Conservation (phyloP, 2,329 filamentous ascomycete genomes). For the Alternaria consortialis region DNA sequence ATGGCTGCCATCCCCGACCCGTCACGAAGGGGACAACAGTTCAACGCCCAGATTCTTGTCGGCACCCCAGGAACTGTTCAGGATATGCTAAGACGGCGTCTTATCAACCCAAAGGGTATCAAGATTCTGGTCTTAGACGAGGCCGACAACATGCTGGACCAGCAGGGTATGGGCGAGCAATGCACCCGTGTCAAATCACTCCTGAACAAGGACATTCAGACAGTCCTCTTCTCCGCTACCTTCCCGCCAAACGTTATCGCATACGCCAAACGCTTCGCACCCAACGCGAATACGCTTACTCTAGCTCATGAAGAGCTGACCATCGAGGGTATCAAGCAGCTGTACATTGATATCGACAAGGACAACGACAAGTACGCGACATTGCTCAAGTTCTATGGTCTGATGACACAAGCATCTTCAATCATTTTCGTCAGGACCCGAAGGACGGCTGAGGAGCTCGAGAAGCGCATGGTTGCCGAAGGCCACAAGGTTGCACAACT, state of each 20-base stretch:
- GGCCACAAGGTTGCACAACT: constrained; percentile 92
- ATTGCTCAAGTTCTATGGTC: constrained; percentile 90
- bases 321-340: constrained; percentile 95
- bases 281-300: constrained; percentile 84
- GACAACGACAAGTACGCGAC: constrained; percentile 87
- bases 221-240: constrained; percentile 94
- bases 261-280: constrained; percentile 86
- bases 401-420: constrained; percentile 96
- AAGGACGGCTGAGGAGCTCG: constrained; percentile 84
- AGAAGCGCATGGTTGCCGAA: constrained; percentile 83
- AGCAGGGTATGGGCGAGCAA: constrained; percentile 94
- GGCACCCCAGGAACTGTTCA: constrained; percentile 94
- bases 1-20: constrained; percentile 84
- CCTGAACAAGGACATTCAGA: constrained; percentile 78
- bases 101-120: constrained; percentile 76
- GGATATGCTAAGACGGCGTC: constrained; percentile 81
- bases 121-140: constrained; percentile 92
- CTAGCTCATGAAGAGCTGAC: constrained; percentile 91
- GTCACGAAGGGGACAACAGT: constrained; percentile 71
- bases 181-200: constrained; percentile 86
- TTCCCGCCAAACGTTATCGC: constrained; percentile 85
- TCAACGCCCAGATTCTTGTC: constrained; percentile 82
- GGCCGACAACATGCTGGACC: constrained; percentile 98
- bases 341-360: constrained; percentile 91
- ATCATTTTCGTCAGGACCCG: constrained; percentile 98